Evolutionary conservation across 2,329 filamentous ascomycete species (phyloP).

Genomic region (Conoideocrella luteorostrata): DNA sequence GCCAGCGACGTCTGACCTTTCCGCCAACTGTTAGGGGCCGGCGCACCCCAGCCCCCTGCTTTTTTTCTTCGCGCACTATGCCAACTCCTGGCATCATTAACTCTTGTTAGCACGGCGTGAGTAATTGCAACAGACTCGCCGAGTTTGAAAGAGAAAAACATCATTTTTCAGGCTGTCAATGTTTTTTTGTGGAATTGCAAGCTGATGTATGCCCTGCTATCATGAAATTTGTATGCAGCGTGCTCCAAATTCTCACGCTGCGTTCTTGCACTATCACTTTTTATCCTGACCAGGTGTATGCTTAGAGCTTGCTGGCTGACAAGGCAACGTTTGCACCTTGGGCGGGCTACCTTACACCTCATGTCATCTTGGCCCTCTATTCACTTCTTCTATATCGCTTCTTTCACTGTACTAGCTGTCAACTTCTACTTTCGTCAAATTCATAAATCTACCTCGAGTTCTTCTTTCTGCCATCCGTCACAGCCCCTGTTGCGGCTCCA

Average conservation of each 20-base stretch:
- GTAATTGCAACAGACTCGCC: too few species aligned
- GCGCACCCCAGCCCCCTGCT: conserved; percentile 4
- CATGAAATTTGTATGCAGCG: background rate
- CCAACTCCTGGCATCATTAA: conserved; percentile 2
- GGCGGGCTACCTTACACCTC: background rate
- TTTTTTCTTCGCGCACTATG: background rate
- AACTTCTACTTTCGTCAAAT: too few species aligned
- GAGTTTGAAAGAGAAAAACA: too few species aligned
- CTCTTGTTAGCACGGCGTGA: conserved; percentile 3
- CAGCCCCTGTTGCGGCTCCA: too few species aligned
- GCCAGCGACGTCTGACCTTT: too few species aligned
- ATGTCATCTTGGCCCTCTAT: background rate
- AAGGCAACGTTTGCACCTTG: background rate
- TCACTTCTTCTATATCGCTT: too few species aligned
- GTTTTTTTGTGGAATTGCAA: too few species aligned
- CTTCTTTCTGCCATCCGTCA: too few species aligned
- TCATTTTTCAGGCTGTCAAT: background rate
- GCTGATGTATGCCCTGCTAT: background rate
- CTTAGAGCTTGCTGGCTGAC: conserved; percentile 14
- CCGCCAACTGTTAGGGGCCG: background rate
- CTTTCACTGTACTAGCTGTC: too few species aligned
- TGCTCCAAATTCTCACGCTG: background rate
- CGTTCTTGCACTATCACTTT: conserved; percentile 14
- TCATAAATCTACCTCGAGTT: too few species aligned
- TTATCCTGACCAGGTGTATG: conserved; percentile 22